These are phyloP conservation scores for Collybia sp. DNA, from an alignment of 768 basidiomycete genomes.

Conservation along the genomic window DNA sequence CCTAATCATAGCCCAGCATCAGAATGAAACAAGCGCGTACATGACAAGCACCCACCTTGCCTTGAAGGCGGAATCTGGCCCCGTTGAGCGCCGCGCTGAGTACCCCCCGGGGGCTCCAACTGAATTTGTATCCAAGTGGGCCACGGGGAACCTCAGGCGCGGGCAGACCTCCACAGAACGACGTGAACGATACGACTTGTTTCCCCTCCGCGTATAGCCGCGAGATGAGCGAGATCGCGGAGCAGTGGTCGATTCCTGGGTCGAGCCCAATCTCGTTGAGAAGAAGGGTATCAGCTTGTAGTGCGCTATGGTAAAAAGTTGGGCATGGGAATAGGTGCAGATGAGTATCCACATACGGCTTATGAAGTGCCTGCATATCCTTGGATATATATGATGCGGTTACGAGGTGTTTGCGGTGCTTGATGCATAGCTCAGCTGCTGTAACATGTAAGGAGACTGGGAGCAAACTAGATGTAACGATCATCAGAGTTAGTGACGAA, in stretches of 20 bases:
- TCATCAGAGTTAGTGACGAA: neutral
- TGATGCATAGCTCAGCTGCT: conserved; percentile 72
- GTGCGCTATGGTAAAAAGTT: conserved; percentile 38
- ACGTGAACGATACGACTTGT: conserved; percentile 67
- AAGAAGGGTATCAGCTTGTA: conserved; percentile 58
- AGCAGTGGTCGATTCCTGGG: conserved; percentile 87
- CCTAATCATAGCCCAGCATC: conserved; percentile 22
- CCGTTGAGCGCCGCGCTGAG: conserved; percentile 73
- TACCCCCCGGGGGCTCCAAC: conserved; percentile 90
- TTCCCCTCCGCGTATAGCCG: conserved; percentile 47
- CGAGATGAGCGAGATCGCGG: conserved; percentile 68
- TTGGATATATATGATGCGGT: conserved; percentile 90
- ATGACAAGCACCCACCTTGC: conserved; percentile 39
- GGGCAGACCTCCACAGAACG: conserved; percentile 92
- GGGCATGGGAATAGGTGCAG: neutral
- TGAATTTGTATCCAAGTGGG: conserved; percentile 88
- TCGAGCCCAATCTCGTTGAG: conserved; percentile 91
- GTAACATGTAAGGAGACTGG: conserved; percentile 70
- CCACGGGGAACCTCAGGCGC: conserved; percentile 62
- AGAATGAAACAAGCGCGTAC: no score
- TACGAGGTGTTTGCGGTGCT: conserved; percentile 68
- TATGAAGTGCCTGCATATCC: conserved; percentile 64
- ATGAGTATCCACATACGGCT: conserved; percentile 36
- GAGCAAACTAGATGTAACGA: conserved; percentile 52
- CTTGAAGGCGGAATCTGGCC: conserved; percentile 59